These are phyloP conservation scores for Torulaspora globosa DNA, from an alignment of 1,139 yeast species.

Conservation along the genomic window DNA sequence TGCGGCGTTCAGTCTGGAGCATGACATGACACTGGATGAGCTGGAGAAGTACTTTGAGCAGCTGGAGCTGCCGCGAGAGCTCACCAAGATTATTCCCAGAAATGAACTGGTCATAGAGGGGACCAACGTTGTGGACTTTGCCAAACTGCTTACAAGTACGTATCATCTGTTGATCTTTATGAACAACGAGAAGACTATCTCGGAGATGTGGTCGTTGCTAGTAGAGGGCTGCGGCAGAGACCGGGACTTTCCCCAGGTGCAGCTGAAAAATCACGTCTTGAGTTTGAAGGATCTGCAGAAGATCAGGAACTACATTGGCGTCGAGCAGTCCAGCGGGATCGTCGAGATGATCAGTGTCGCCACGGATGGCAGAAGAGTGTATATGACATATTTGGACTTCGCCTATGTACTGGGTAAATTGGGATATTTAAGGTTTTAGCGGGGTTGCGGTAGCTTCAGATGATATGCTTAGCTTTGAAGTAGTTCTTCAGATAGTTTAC, in stretches of 20 bases:
- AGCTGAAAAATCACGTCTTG: slow-evolving; percentile 27
- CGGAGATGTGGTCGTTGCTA: slow-evolving; percentile 42
- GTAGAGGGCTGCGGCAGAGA: slow-evolving; percentile 30
- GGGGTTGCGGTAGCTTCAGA: slow-evolving; percentile 41
- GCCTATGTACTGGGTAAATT: slow-evolving; percentile 45
- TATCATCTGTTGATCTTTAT: slow-evolving; percentile 41
- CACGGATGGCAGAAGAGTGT: slow-evolving; percentile 38
- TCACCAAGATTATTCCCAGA: slow-evolving; percentile 21
- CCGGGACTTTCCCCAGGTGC: slow-evolving; percentile 20
- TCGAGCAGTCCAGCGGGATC: slow-evolving; percentile 36
- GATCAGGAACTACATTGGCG: slow-evolving; percentile 35
- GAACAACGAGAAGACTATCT: slow-evolving; percentile 37
- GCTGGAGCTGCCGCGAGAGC: slow-evolving; percentile 34
- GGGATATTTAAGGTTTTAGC: slow-evolving; percentile 35
- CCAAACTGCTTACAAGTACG: slow-evolving; percentile 40
- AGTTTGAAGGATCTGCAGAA: slow-evolving; percentile 40
- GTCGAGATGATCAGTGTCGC: slow-evolving; percentile 46
- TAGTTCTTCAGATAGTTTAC: slow-evolving; percentile 84
- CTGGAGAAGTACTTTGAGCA: slow-evolving; percentile 33
- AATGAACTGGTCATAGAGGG: slow-evolving; percentile 37
- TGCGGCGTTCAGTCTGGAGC: slow-evolving; percentile 39
- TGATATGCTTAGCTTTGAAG: slow-evolving; percentile 91
- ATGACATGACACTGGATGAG: slow-evolving; percentile 37
- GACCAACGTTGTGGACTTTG: slow-evolving; percentile 44
- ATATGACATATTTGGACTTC: slow-evolving; percentile 42